Evolutionary conservation across 257 asterid genomes (phyloP).

Genomic region (Hygrophila difformis): DNA sequence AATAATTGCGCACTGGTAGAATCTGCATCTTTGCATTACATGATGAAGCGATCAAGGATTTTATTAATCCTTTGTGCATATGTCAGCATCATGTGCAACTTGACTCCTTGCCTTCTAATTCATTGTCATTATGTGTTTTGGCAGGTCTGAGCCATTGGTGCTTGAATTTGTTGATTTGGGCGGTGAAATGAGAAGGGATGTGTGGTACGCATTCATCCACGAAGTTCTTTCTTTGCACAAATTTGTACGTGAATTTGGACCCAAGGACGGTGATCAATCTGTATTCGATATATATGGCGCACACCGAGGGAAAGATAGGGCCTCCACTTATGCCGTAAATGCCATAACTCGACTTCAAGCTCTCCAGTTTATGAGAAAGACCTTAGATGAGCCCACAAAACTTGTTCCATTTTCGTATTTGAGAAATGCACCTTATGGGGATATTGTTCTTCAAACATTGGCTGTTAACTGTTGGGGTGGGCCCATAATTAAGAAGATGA

Average conservation of each 20-base stretch:
- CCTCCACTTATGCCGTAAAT: slow-evolving; percentile 45
- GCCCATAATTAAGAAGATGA: slow-evolving; percentile 39
- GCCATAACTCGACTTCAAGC: slow-evolving; percentile 84
- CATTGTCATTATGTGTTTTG: background rate
- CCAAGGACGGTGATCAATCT: slow-evolving; percentile 59
- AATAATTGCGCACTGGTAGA: background rate
- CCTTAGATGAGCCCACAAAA: slow-evolving; percentile 79
- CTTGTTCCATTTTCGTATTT: slow-evolving; percentile 69
- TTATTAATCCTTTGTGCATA: background rate
- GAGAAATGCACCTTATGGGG: slow-evolving; percentile 73
- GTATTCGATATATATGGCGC: slow-evolving; percentile 59
- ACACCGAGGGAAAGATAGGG: slow-evolving; percentile 63
- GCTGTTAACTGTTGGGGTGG: slow-evolving; percentile 95
- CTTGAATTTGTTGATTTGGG: slow-evolving; percentile 89
- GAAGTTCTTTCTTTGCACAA: slow-evolving; percentile 66
- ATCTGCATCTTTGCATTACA: background rate
- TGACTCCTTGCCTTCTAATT: background rate
- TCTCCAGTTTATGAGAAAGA: slow-evolving; percentile 62
- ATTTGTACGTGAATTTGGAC: slow-evolving; percentile 71
- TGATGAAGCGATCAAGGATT: background rate
- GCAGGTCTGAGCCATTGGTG: slow-evolving; percentile 57
- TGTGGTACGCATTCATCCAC: slow-evolving; percentile 72
- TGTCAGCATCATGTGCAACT: background rate
- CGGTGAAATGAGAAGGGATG: slow-evolving; percentile 91
- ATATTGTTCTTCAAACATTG: slow-evolving; percentile 69